Conservation (phyloP, 2,329 filamentous ascomycete species). For the Colletotrichum sp. region DNA sequence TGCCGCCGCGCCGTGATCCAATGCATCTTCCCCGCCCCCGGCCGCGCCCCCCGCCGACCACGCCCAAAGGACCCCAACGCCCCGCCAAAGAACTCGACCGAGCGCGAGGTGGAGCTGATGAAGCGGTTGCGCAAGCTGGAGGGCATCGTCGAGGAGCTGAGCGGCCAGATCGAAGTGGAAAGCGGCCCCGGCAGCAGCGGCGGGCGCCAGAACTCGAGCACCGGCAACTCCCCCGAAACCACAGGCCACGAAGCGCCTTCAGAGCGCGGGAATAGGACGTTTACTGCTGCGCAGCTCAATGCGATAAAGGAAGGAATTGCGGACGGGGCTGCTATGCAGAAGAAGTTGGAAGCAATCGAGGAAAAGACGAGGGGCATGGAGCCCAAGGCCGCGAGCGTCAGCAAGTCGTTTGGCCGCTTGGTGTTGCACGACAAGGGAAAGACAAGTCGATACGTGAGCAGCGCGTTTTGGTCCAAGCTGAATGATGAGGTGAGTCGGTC, state of each 20-base stretch:
- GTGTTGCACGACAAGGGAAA: slow-evolving; percentile 73
- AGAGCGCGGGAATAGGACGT: slow-evolving; percentile 7
- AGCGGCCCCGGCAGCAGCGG: slow-evolving; percentile 17
- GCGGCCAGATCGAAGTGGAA: slow-evolving; percentile 67
- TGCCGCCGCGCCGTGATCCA: slow-evolving; percentile 73
- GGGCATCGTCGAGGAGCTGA: slow-evolving; percentile 75
- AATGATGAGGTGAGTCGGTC: slow-evolving; percentile 68
- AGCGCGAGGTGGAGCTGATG: slow-evolving; percentile 72
- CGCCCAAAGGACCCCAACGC: slow-evolving; percentile 70
- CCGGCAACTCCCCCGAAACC: slow-evolving; percentile 34
- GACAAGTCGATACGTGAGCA: slow-evolving; percentile 76
- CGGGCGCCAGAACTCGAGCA: slow-evolving; percentile 25
- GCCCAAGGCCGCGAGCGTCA: slow-evolving; percentile 32
- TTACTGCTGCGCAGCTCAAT: neutral
- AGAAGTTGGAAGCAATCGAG: slow-evolving; percentile 23
- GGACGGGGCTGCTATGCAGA: neutral
- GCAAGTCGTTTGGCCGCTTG: slow-evolving; percentile 68
- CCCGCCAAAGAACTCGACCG: slow-evolving; percentile 61
- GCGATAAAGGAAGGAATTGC: no score
- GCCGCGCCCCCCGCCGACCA: slow-evolving; percentile 72
- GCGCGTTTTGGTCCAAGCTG: slow-evolving; percentile 77
- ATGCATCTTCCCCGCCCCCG: slow-evolving; percentile 77
- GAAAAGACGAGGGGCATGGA: slow-evolving; percentile 16
- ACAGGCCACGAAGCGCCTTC: slow-evolving; percentile 20
- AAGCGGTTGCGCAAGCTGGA: slow-evolving; percentile 76